These are phyloP conservation scores for Fusarium sp. DNA, from an alignment of 2,329 filamentous ascomycete genomes.

Conservation along the genomic window DNA sequence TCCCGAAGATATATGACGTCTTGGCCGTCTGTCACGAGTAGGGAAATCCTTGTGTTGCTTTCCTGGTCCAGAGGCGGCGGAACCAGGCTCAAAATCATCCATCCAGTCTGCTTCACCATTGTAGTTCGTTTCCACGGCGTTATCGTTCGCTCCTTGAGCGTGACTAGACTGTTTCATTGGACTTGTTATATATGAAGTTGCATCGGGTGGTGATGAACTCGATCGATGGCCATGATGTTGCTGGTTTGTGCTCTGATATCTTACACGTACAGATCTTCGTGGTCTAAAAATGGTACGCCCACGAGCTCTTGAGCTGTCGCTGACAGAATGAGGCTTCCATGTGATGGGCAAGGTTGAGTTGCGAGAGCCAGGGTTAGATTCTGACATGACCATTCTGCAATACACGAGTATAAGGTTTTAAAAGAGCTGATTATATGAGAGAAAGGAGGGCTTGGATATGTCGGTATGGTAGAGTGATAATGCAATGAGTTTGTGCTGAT, in stretches of 20 bases:
- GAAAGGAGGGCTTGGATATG: background rate
- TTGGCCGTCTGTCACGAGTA: background rate
- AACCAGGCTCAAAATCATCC: background rate
- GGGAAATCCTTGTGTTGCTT: background rate
- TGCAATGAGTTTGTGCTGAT: conserved; percentile 21
- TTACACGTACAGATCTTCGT: conserved; percentile 38
- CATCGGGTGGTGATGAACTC: conserved; percentile 4
- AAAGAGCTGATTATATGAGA: conserved; percentile 36
- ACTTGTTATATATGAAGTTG: background rate
- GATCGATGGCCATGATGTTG: background rate
- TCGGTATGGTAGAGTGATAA: conserved; percentile 13
- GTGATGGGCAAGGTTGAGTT: conserved; percentile 27
- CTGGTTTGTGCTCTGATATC: conserved; percentile 17
- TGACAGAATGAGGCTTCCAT: conserved; percentile 9
- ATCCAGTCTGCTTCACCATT: background rate
- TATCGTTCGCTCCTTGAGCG: background rate
- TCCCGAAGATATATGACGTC: background rate
- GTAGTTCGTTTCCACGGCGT: background rate
- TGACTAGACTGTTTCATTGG: background rate
- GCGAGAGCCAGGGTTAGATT: conserved; percentile 42
- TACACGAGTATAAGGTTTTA: conserved; percentile 17
- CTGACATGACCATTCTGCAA: conserved; percentile 43
- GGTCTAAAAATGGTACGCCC: conserved; percentile 43
- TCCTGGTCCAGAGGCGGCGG: background rate
- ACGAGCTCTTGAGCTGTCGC: conserved; percentile 32